Conservation (phyloP, 1,139 yeast species). For the Hemisphaericaspora subhashii region DNA sequence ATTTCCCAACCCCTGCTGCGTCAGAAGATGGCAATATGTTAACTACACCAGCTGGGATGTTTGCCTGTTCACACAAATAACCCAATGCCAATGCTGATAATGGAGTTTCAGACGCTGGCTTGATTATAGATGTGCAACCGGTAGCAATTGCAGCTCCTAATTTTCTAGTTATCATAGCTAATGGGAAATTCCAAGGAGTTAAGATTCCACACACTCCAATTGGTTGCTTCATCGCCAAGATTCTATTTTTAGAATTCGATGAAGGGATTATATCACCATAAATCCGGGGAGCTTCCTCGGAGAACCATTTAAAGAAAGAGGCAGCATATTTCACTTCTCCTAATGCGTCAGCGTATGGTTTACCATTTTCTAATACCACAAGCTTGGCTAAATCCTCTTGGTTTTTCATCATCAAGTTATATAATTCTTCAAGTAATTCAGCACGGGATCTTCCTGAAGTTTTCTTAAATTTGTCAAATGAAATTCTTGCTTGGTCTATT, state of each 20-base stretch:
- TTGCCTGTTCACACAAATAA: constrained; percentile 70
- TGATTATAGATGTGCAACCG: constrained; percentile 87
- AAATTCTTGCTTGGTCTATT: constrained; percentile 34
- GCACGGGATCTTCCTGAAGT: constrained; percentile 44
- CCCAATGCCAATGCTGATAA: constrained; percentile 82
- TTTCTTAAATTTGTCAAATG: constrained; percentile 37
- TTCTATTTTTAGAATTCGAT: constrained; percentile 53
- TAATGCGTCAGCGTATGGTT: constrained; percentile 69
- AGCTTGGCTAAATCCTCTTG: constrained; percentile 72
- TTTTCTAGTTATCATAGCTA: constrained; percentile 91
- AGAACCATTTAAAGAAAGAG: constrained; percentile 80
- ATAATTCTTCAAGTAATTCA: constrained; percentile 36
- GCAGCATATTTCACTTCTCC: constrained; percentile 82
- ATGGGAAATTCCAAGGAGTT: constrained; percentile 96
- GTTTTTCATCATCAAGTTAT: constrained; percentile 62
- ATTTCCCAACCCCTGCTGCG: constrained; percentile 63
- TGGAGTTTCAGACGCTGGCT: constrained; percentile 92
- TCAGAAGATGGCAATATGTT: constrained; percentile 66
- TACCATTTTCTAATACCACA: constrained; percentile 82
- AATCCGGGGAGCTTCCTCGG: constrained; percentile 80
- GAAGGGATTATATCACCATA: constrained; percentile 77
- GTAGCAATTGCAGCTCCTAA: constrained; percentile 91
- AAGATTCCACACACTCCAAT: constrained; percentile 89
- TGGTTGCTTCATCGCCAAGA: constrained; percentile 71
- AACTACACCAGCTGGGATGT: constrained; percentile 82